Evolutionary conservation across 2,329 filamentous ascomycete genomes (phyloP).

Genomic region (Xylariaceae sp.): DNA sequence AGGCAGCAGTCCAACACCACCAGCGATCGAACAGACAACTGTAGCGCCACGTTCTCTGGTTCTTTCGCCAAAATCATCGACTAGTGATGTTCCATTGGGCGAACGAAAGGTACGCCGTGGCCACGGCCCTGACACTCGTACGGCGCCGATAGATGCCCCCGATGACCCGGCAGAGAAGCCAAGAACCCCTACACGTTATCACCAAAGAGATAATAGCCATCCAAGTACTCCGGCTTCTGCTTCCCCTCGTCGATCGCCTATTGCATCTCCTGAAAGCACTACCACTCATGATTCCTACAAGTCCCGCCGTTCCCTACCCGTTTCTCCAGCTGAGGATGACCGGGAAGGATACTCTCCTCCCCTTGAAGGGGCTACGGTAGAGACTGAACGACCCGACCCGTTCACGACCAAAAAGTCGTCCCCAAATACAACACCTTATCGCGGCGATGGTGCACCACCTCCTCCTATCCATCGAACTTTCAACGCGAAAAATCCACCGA

Average conservation of each 20-base stretch:
- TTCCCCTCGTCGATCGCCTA: conserved; percentile 22
- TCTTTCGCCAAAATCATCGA: conserved; percentile 28
- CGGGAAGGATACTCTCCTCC: conserved; percentile 25
- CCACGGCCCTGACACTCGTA: conserved; percentile 22
- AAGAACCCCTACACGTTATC: conserved; percentile 41
- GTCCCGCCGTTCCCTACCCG: conserved; percentile 20
- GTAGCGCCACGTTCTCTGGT: conserved; percentile 29
- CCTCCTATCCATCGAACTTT: conserved; percentile 56
- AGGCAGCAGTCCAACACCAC: conserved; percentile 54
- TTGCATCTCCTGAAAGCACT: conserved; percentile 41
- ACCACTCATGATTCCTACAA: conserved; percentile 42
- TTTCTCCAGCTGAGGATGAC: conserved; percentile 10
- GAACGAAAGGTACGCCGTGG: conserved; percentile 37
- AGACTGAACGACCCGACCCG: conserved; percentile 39
- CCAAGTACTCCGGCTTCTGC: conserved; percentile 34
- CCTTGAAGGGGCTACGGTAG: conserved; percentile 40
- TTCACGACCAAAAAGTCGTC: conserved; percentile 38
- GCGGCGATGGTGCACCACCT: conserved; percentile 59
- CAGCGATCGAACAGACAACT: conserved; percentile 42
- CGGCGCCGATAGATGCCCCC: conserved; percentile 24
- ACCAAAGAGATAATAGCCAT: conserved; percentile 34
- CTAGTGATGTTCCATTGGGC: conserved; percentile 44
- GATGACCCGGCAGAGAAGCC: conserved; percentile 32
- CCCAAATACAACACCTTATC: conserved; percentile 41
- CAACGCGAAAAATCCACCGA: conserved; percentile 42